A percentile compares a stretch with the other conserved stretches of the same genome.
Conservation (phyloP, 257 asterid species). For the Thymus mandschuricus region DNA sequence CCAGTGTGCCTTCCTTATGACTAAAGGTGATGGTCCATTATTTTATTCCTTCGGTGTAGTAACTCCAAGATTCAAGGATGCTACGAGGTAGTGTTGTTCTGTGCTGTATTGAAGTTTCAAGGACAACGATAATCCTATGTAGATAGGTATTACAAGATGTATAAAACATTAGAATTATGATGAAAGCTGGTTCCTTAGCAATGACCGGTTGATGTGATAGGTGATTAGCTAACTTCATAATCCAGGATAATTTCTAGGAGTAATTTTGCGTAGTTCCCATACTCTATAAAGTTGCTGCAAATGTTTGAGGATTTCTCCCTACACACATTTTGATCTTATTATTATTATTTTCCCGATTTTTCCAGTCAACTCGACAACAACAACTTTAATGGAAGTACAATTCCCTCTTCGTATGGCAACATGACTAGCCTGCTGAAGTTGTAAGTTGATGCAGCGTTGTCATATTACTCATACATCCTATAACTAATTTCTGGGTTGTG, state of each 20-base stretch:
- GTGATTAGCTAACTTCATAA: slow-evolving; percentile 7
- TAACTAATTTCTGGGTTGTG: not conserved
- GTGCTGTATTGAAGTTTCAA: too few relatives aligned
- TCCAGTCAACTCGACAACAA: slow-evolving; percentile 88
- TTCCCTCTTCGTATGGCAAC: slow-evolving; percentile 72
- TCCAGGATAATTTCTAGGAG: not conserved
- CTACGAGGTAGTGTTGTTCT: not conserved
- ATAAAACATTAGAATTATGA: not conserved
- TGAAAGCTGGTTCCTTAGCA: too few relatives aligned
- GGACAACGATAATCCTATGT: too few relatives aligned
- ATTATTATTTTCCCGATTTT: not conserved
- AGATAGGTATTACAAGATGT: too few relatives aligned
- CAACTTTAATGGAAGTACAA: slow-evolving; percentile 62
- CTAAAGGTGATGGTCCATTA: not conserved
- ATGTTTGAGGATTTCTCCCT: not conserved
- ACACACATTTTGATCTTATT: not conserved
- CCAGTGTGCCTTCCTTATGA: not conserved
- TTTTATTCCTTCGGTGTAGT: not conserved
- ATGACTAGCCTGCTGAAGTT: slow-evolving; percentile 70
- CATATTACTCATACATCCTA: not conserved
- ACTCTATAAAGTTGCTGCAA: not conserved
- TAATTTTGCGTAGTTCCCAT: not conserved
- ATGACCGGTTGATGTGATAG: not conserved
- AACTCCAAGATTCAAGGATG: not conserved
- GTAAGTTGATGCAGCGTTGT: slow-evolving; percentile 48